Evolutionary conservation across 1,139 yeast species (phyloP).

Genomic region (Yamadazyma jaroonii): DNA sequence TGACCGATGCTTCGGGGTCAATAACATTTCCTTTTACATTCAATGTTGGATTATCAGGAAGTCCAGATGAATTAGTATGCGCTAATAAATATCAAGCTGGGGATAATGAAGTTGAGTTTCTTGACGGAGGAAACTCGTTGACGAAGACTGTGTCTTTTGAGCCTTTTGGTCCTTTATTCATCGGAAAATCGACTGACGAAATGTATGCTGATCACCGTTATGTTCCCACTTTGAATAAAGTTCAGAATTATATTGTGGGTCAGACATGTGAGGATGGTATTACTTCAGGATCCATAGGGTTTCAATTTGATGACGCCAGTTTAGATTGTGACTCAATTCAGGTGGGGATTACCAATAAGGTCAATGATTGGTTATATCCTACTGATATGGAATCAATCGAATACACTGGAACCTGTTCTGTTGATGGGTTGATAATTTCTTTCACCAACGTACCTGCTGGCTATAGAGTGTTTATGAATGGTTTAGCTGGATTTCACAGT

Average conservation of each 20-base stretch:
- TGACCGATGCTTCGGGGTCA: conserved; percentile 20
- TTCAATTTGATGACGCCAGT: conserved; percentile 8
- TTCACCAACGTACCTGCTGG: conserved; percentile 29
- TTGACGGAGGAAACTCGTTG: conserved; percentile 24
- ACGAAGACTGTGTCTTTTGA: conserved; percentile 6
- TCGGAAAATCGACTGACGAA: not conserved
- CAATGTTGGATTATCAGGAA: conserved; percentile 22
- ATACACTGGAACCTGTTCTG: conserved; percentile 17
- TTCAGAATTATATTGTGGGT: conserved; percentile 19
- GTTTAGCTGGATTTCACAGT: conserved; percentile 5
- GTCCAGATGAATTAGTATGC: conserved; percentile 17
- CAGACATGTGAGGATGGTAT: conserved; percentile 25
- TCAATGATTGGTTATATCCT: conserved; percentile 25
- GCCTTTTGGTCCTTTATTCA: not conserved
- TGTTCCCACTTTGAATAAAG: conserved; percentile 16
- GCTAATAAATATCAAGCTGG: conserved; percentile 23
- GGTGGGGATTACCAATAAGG: conserved; percentile 19
- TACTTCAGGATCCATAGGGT: conserved; percentile 22
- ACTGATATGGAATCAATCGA: conserved; percentile 7
- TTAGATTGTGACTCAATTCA: conserved; percentile 23
- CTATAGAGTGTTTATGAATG: conserved; percentile 26
- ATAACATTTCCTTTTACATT: conserved; percentile 26
- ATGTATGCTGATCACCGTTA: conserved; percentile 10
- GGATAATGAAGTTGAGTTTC: conserved; percentile 23
- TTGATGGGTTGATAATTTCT: conserved; percentile 10